Conservation (phyloP, 345 rosid genomes). For the Euphorbia tirucalli region DNA sequence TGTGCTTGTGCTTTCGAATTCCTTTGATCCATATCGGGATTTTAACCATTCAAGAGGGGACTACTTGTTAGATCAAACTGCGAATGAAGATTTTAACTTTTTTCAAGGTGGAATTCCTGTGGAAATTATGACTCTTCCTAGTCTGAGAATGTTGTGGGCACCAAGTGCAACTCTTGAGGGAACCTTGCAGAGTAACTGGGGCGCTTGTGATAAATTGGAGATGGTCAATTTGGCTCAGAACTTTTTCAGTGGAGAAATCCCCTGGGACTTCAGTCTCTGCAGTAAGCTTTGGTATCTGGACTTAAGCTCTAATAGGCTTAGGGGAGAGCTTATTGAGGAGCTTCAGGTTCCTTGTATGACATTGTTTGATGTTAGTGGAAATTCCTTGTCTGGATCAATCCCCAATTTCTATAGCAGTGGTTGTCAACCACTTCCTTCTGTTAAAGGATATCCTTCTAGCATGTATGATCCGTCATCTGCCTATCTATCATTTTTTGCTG, state of each 20-base stretch:
- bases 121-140: constrained; percentile 58
- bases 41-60: constrained; percentile 38
- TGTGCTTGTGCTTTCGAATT: constrained; percentile 71
- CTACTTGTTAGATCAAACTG: constrained; percentile 33
- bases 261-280: constrained; percentile 51
- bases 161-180: constrained; percentile 78
- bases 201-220: constrained; percentile 67
- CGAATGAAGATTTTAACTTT: constrained; percentile 68
- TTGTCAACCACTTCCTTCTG: constrained; percentile 48
- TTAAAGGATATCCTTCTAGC: constrained; percentile 26
- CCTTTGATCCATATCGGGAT: constrained; percentile 45
- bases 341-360: constrained; percentile 78
- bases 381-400: constrained; percentile 62
- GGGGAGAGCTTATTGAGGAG: constrained; percentile 54
- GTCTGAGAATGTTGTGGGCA: constrained; percentile 78
- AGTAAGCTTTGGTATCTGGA: constrained; percentile 67
- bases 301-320: constrained; percentile 60
- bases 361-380: constrained; percentile 70
- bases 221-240: constrained; percentile 76
- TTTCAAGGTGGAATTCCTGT: constrained; percentile 69
- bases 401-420: constrained; percentile 47
- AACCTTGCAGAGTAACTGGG: constrained; percentile 61
- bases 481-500: constrained; percentile 50
- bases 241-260: constrained; percentile 60
- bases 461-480: constrained; percentile 44